Evolutionary conservation across 257 asterid species (phyloP), one percentile per base, ranked within the genome.

Genomic region (Plantago elongata): DNA sequence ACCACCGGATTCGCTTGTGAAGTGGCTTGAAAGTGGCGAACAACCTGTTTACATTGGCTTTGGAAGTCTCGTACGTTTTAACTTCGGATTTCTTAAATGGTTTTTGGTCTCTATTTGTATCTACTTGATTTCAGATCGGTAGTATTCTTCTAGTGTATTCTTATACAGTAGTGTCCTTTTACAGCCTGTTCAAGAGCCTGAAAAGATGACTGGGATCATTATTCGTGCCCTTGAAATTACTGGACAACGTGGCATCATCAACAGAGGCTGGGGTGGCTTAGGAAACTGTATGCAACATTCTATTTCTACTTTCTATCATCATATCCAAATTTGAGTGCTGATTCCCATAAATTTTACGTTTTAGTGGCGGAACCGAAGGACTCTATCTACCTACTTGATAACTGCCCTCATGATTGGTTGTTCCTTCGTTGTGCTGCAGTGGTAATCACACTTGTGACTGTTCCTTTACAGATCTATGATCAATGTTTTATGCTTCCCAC

Each of bases 211-310:
- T 3, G 58, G 75, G 72, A 79, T 73, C 74, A 87, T 90, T 56
- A 89, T 87, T 70, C 73, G 61, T 77, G 97, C 97, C 67, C 85
- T 90, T 58, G 93, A 81, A 68, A 77, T 60, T 54, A 90, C 96
- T 11, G 84, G 81, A 69, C 95, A 84, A 64, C 90, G 97, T 63
- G 97, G 97, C 66, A 87, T 90, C 79, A 87, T 90, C 46, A 87
- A 90, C 63, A 87, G 82, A 82, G 97, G 97, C 79, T 90, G 97
- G 97, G 97, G 96, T 54, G 96, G 96, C 73, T 83, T 90, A 66
- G 97, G 97, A 68, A 66, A 69, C 66, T 54, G 97, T 90, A 82
- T 27, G 83, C 64, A 38, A 68, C 69, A 67, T n/a, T 47, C 37
- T 46, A 27, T 56, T 45, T 63, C 6, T 15, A 27, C 13, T 56